phyloP scores from a whole-genome alignment of 2,329 filamentous ascomycete species.

The Metarhizium guizhouense region DNA sequence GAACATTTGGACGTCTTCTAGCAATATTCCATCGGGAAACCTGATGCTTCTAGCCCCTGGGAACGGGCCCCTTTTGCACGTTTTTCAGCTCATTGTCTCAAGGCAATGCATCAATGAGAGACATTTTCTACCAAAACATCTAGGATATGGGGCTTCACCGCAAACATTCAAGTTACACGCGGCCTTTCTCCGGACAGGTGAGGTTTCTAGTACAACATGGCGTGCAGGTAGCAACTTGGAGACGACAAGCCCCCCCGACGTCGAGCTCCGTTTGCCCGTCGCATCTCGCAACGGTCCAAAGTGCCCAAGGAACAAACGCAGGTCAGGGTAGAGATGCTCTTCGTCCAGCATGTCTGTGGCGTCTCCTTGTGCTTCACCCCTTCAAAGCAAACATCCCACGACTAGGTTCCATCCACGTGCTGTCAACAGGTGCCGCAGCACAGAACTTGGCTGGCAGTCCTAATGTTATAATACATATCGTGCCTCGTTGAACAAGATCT shows the following conservation, averaged over 20 bases:
- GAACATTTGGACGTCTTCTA: slow-evolving; percentile 3
- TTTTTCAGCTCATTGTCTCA: neutral
- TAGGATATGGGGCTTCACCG: neutral
- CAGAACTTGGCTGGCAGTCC: neutral
- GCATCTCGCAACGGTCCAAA: neutral
- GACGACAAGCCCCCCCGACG: neutral
- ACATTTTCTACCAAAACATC: neutral
- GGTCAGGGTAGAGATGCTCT: neutral
- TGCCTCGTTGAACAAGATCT: neutral
- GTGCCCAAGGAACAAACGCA: neutral
- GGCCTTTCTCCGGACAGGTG: neutral
- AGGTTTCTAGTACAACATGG: neutral
- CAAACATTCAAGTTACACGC: neutral
- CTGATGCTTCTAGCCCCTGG: neutral
- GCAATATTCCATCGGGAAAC: slow-evolving; percentile 8
- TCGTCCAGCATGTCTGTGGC: neutral
- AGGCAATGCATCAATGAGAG: neutral
- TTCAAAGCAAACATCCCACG: neutral
- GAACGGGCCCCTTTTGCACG: neutral
- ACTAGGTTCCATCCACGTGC: neutral
- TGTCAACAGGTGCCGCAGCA: neutral
- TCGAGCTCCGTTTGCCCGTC: neutral
- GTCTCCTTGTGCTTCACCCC: neutral
- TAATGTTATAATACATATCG: neutral
- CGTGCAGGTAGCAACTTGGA: neutral